Base-by-base conservation (phyloP, 2,329 filamentous ascomycete species). In the Calonectria pseudoreteaudii region DNA sequence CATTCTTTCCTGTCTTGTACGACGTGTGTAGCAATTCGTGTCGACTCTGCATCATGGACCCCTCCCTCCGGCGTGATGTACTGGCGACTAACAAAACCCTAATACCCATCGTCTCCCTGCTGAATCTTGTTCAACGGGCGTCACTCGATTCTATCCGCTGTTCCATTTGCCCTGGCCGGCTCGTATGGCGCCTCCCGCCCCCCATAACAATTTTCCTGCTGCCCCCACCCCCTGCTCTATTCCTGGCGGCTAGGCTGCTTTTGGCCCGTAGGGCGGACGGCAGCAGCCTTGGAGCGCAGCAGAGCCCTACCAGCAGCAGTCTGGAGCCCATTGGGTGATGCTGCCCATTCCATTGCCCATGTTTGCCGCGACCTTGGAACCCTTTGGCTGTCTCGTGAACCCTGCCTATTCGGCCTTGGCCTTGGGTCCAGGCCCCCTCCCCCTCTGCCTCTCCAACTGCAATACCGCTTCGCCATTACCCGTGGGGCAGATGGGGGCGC, bases 391-490 rank as follows among this genome's bases (percentile, higher is more conserved):
- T 50, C 44, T 72, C 58, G 76, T 76, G 72, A 66, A 44, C 67
- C 60, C 62, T 52, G 28, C 53, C 36, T 30, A 26, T 60, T 60
- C 67, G 52, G 60, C 66, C 70, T 72, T 67, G 62, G 56, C 62
- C 34, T 56, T 28, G 62, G 64, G 50, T 28, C 66, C 50, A 53
- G 72, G 70, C 74, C 75, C 71, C 66, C 56, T 60, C n/a, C n/a
- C n/a, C 68, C 56, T 60, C 52, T 74, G 70, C 71, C 66, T 73
- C 65, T 36, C 68, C 60, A 56, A 60, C 72, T 28, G 41, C n/a
- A 34, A 75, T 75, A 74, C 73, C 67, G 70, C 73, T 69, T 77
- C 72, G 77, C 75, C 77, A 78, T 78, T 60, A 47, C 60, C 68
- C 66, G 72, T 78, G 71, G 74, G 73, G 76, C 74, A 60, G 64